phyloP scores from a whole-genome alignment of 1,284 basidiomycete genomes.

The Leccinum insigne region DNA sequence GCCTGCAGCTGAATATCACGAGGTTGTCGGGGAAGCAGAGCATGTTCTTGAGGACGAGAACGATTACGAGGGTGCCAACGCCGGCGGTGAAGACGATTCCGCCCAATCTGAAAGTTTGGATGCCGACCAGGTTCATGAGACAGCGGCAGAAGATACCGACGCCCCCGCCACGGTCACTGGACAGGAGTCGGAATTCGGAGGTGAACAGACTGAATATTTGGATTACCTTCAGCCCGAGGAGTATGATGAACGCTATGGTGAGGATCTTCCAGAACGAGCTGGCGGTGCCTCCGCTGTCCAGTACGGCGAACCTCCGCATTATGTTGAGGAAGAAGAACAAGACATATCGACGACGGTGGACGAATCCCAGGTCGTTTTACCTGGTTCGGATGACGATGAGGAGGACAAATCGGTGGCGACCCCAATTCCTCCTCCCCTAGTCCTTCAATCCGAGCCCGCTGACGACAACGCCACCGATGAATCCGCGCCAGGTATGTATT shows the following conservation, averaged over 20 bases:
- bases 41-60: too few relatives aligned
- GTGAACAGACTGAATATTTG: slow-evolving; percentile 32
- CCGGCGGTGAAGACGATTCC: slow-evolving; percentile 23
- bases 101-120: slow-evolving; percentile 28
- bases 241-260: slow-evolving; percentile 33
- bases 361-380: slow-evolving; percentile 16
- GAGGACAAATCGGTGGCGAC: slow-evolving; percentile 14
- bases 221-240: slow-evolving; percentile 31
- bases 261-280: slow-evolving; percentile 29
- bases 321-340: slow-evolving; percentile 25
- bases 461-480: neutral
- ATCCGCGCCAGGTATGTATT: slow-evolving; percentile 13
- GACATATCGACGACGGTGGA: slow-evolving; percentile 19
- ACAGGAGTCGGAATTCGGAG: slow-evolving; percentile 22
- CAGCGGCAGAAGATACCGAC: slow-evolving; percentile 19
- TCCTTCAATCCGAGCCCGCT: slow-evolving; percentile 8
- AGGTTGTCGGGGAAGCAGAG: too few relatives aligned
- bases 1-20: too few relatives aligned
- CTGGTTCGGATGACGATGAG: slow-evolving; percentile 16
- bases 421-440: slow-evolving; percentile 10
- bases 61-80: slow-evolving; percentile 15
- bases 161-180: slow-evolving; percentile 7
- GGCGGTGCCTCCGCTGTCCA: slow-evolving; percentile 14
- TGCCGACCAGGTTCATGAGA: slow-evolving; percentile 33
- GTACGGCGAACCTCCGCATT: slow-evolving; percentile 21